Evolutionary conservation across 1,284 basidiomycete genomes (phyloP), one percentile per base, ranked within the genome.

Genomic region (Ustilago trichophora): DNA sequence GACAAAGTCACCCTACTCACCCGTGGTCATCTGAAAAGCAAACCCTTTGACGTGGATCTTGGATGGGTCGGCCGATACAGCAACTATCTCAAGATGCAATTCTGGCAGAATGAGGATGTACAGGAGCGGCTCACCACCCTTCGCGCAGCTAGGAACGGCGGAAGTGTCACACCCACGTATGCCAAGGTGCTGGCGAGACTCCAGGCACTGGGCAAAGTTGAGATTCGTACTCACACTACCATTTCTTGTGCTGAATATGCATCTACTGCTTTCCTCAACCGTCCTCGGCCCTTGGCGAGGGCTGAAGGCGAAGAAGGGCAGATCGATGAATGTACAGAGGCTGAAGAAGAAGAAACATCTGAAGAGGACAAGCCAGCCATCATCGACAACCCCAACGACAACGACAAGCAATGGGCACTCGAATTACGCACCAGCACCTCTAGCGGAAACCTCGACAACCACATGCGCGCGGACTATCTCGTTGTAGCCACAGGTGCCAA

Each of bases 91-190:
- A 73, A 77, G 59, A 80, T 80, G 72, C 69, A 70, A 3, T 82
- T 82, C 58, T 83, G 76, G 76, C 75, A 77, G 43, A 74, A 65
- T 22, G 68, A 73, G 7, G 65, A 69, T 31, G 66, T 66, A 3
- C 13, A 35, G 12, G 70, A 58, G 25, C 74, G 82, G 0, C 44
- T 71, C 11, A 24, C 46, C 1, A 69, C 73, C 47, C 65, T 83
- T 29, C 65, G 64, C 15, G 22, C 44, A 0, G 80, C 81, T 4
- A 66, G 82, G 6, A 63, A 76, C 21, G 81, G 82, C 2, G 80
- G 79, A 3, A 77, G 70, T 29, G 77, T 83, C 33, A 82, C 80
- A 18, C 80, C 80, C 5, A 53, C 65, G 4, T 83, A 77, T 35
- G 56, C 68, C 2, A 70, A 58, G 3, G 34, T 77, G 19, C 45